Base-by-base conservation (phyloP, 2,329 filamentous ascomycete species). In the Ophiostoma sp. region DNA sequence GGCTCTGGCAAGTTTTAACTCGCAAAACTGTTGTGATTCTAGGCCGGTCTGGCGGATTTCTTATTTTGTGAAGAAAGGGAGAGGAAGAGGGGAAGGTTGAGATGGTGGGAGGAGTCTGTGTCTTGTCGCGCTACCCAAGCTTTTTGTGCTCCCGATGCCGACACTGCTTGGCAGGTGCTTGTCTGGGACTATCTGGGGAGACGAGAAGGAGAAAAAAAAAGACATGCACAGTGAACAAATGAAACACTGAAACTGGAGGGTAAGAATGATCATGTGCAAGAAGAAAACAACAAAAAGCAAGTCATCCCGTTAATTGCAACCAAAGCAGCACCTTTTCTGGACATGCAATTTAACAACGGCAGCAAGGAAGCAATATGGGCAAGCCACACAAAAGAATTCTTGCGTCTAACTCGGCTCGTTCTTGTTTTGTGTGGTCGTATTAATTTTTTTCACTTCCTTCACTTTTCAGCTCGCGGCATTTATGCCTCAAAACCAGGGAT, bases 111-210 rank as follows among this genome's bases (percentile, higher is more conserved):
- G 59, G 36, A 25, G 36, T 7, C 59, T 39, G 1, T 22, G 55
- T 17, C 15, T 31, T 59, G 11, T 19, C 12, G 17, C 8, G 59
- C 33, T 42, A 11, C 25, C 22, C 25, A 66, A 66, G 63, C 63
- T 66, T 66, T 63, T 66, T 66, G 7, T 48, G 61, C 31, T 48
- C 63, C 63, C 25, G 39, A 19, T 45, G 63, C 36, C 39, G 63
- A 48, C 25, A 31, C 12, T 28, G 39, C 63, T 66, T 66, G 63
- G 42, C 63, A 66, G 39, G 22, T 63, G 39, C 39, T 66, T 48
- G 39, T 66, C 42, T 48, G 25, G 22, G 6, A n/a, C 19, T 33
- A 3, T 39, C 19, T 42, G 63, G 39, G 15, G 22, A 31, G 15
- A 12, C 28, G 19, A 4, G 19, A 3, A 17, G n/a, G 6, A 31